phyloP scores from a whole-genome alignment of 768 basidiomycete species.

The Phlegmacium glaucopus region DNA sequence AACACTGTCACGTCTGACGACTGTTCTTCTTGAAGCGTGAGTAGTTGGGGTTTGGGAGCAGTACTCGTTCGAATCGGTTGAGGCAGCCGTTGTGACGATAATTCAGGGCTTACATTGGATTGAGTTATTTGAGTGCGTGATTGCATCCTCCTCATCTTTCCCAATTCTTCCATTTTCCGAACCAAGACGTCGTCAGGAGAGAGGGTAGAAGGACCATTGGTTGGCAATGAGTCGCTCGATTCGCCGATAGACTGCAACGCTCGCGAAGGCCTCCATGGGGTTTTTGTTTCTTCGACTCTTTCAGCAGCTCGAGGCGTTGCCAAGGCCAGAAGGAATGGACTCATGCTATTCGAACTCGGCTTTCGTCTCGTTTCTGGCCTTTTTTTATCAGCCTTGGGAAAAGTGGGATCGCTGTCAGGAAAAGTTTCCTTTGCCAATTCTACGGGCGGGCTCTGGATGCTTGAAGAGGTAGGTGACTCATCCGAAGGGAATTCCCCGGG shows the following conservation, averaged over 20 bases:
- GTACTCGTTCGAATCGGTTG: background rate
- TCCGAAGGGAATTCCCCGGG: too few relatives aligned
- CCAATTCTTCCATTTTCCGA: background rate
- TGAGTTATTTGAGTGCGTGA: background rate
- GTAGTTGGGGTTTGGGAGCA: background rate
- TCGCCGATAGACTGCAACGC: background rate
- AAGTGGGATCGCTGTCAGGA: too few relatives aligned
- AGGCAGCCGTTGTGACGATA: background rate
- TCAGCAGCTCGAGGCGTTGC: too few relatives aligned
- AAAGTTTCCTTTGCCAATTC: too few relatives aligned
- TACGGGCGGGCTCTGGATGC: too few relatives aligned
- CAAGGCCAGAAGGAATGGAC: too few relatives aligned
- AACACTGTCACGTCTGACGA: background rate
- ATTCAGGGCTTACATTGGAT: background rate
- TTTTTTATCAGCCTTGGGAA: too few relatives aligned
- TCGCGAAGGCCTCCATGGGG: background rate
- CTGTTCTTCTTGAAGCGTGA: background rate
- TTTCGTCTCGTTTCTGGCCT: too few relatives aligned
- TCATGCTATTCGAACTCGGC: too few relatives aligned
- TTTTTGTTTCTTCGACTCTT: background rate
- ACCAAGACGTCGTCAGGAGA: background rate
- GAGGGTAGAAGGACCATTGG: background rate
- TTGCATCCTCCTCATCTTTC: background rate
- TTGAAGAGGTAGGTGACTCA: too few relatives aligned
- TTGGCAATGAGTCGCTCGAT: background rate